Evolutionary conservation across 495 filamentous ascomycete genomes (phyloP).

Genomic region (Chaetomidium leptoderma): DNA sequence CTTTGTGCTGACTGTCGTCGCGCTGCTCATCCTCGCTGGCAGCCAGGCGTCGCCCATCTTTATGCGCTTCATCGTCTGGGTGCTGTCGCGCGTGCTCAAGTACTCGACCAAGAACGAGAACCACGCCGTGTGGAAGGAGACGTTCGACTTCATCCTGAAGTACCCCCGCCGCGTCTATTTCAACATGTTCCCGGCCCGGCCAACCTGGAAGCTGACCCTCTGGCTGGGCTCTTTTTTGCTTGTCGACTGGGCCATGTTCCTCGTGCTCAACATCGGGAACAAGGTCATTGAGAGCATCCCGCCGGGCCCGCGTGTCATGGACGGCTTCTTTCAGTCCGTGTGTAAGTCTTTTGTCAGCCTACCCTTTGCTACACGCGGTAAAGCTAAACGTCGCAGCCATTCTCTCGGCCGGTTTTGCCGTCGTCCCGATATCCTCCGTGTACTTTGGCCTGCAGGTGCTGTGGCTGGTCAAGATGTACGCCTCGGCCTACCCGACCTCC

Average conservation of each 20-base stretch:
- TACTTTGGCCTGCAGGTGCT: conserved; percentile 71
- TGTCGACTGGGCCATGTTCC: conserved; percentile 78
- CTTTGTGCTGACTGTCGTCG: conserved; percentile 74
- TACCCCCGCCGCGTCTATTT: conserved; percentile 84
- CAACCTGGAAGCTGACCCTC: conserved; percentile 74
- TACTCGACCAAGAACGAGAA: conserved; percentile 27
- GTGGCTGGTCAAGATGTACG: conserved; percentile 93
- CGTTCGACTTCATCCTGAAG: conserved; percentile 72
- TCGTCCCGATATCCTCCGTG: conserved; percentile 66
- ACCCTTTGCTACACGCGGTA: no score
- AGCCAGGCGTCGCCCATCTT: conserved; percentile 79
- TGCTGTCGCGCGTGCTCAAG: conserved; percentile 39
- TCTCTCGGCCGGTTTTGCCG: conserved; percentile 77
- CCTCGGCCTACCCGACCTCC: conserved; percentile 70
- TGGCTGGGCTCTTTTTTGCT: conserved; percentile 70
- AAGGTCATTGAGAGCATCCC: conserved; percentile 55
- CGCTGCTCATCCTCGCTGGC: conserved; percentile 73
- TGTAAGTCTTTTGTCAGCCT: conserved; percentile 25
- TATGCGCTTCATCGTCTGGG: conserved; percentile 71
- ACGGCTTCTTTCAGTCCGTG: conserved; percentile 79
- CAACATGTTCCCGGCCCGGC: conserved; percentile 72
- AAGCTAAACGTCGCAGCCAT: conserved; percentile 50
- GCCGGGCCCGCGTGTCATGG: conserved; percentile 58
- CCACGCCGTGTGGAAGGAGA: conserved; percentile 49
- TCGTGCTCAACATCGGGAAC: conserved; percentile 74